Conservation (phyloP, 2,329 filamentous ascomycete species). For the Aspergillus sp. region DNA sequence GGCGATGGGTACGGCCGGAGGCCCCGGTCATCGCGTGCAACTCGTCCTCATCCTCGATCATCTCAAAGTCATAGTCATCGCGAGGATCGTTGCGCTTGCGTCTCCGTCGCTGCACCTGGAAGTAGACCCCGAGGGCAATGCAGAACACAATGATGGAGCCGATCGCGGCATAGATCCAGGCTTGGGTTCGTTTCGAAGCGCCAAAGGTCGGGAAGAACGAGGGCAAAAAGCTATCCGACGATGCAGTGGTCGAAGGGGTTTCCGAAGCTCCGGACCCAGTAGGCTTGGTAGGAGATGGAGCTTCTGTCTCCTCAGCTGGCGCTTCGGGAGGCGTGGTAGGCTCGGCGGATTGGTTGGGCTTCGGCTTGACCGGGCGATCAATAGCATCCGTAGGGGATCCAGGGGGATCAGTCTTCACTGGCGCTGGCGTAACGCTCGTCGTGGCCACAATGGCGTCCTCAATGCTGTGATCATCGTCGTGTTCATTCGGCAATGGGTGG, state of each 20-base stretch:
- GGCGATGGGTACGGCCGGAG: slow-evolving; percentile 53
- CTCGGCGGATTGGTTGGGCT: slow-evolving; percentile 45
- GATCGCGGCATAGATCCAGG: slow-evolving; percentile 89
- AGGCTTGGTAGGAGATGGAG: slow-evolving; percentile 28
- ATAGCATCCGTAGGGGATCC: slow-evolving; percentile 61
- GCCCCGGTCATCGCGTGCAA: slow-evolving; percentile 43
- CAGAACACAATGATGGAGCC: slow-evolving; percentile 86
- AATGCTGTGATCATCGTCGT: slow-evolving; percentile 82
- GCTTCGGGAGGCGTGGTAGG: slow-evolving; percentile 18
- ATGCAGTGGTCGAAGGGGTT: slow-evolving; percentile 32
- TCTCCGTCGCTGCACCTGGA: slow-evolving; percentile 75
- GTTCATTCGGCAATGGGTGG: slow-evolving; percentile 76
- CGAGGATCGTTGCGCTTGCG: slow-evolving; percentile 71
- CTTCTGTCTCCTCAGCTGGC: slow-evolving; percentile 20
- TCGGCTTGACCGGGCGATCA: slow-evolving; percentile 62
- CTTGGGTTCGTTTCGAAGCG: slow-evolving; percentile 78
- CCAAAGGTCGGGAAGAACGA: slow-evolving; percentile 89
- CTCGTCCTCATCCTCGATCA: slow-evolving; percentile 78
- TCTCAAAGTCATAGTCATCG: slow-evolving; percentile 91
- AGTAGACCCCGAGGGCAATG: slow-evolving; percentile 73
- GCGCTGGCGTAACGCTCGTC: slow-evolving; percentile 56
- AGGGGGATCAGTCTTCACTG: slow-evolving; percentile 45
- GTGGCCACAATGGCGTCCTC: slow-evolving; percentile 61
- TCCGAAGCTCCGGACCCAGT: slow-evolving; percentile 29
- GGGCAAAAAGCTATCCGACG: slow-evolving; percentile 64